These are phyloP conservation scores for Sporisorium exsertum DNA, from an alignment of 1,284 basidiomycete genomes.

Conservation along the genomic window DNA sequence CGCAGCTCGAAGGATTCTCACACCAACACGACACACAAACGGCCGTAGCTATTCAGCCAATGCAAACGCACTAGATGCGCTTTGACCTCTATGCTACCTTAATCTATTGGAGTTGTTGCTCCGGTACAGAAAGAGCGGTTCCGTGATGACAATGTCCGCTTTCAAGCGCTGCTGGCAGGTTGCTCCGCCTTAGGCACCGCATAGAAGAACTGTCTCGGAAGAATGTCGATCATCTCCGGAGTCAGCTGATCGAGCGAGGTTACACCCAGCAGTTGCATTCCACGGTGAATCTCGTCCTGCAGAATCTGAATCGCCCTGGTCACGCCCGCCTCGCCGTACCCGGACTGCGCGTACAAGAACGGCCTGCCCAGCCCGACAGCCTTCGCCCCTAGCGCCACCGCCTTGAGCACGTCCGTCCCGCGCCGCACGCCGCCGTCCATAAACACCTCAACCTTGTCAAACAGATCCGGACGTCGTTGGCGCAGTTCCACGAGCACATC, in stretches of 20 bases:
- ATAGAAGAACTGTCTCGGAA: constrained; percentile 48
- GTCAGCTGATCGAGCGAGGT: constrained; percentile 78
- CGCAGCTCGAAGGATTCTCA: too few relatives aligned
- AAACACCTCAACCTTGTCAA: constrained; percentile 77
- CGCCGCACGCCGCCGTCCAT: constrained; percentile 88
- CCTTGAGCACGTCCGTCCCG: constrained; percentile 82
- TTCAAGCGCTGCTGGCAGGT: not conserved
- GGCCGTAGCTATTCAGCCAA: not conserved
- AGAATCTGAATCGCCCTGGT: constrained; percentile 78
- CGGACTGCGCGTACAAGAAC: constrained; percentile 92
- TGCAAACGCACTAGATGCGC: not conserved
- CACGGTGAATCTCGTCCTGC: constrained; percentile 82
- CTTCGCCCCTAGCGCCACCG: constrained; percentile 82
- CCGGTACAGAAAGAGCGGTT: not conserved
- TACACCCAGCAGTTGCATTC: constrained; percentile 83
- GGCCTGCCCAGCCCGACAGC: constrained; percentile 89
- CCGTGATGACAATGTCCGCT: not conserved
- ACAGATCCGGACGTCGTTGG: constrained; percentile 73
- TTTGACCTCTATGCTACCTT: not conserved
- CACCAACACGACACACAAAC: too few relatives aligned
- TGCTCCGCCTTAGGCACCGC: constrained; percentile 15
- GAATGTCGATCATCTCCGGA: constrained; percentile 79
- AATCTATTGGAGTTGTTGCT: not conserved
- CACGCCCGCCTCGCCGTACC: constrained; percentile 85
- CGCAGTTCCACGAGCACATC: constrained; percentile 76